Base-by-base conservation (phyloP, 2,329 filamentous ascomycete species). In the Trichoderma pleuroti region DNA sequence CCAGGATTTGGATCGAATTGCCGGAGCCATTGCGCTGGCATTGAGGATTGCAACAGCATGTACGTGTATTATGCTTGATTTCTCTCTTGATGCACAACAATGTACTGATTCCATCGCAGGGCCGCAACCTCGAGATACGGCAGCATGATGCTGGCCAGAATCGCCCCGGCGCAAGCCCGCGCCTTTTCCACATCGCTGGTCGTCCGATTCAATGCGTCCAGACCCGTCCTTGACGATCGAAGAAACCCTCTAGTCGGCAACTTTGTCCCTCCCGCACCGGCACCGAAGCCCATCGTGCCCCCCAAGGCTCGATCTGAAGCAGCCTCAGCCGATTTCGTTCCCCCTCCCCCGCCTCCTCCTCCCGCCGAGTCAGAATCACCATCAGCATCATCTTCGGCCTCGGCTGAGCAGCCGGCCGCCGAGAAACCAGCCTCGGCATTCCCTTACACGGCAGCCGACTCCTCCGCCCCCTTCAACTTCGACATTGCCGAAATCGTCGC, bases 401-500 rank as follows among this genome's bases (percentile, higher is more conserved):
- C 61, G 11, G n/a, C 68, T 18, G 39, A 65, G 32, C 46, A 60
- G 49, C 24, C 63, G 3, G 36, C 57, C 21, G 8, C 57, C 11
- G n/a, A 63, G 46, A 36, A 46, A 32, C 30, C 57, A 39, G 14
- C 36, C 18, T 60, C 70, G 16, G 7, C 32, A 21, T 74, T 76
- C 71, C 65, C 74, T n/a, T 79, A 78, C 72, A 72, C 75, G 61
- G 77, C 77, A 36, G 72, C 78, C 70, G 74, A 75, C 32, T 54
- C 69, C 62, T 57, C 68, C 64, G 68, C 59, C n/a, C 70, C 72
- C 16, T 49, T 73, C 64, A 74, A 74, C 71, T 69, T 81, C 61
- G 78, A 83, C 72, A 77, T 83, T 34, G 76, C 79, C 49, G 76
- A 76, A 54, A 78, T 84, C 70, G 75, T 83, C 72, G 76, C 77